phyloP scores from a whole-genome alignment of 1,284 basidiomycete species.

The Prillingera fragicola region DNA sequence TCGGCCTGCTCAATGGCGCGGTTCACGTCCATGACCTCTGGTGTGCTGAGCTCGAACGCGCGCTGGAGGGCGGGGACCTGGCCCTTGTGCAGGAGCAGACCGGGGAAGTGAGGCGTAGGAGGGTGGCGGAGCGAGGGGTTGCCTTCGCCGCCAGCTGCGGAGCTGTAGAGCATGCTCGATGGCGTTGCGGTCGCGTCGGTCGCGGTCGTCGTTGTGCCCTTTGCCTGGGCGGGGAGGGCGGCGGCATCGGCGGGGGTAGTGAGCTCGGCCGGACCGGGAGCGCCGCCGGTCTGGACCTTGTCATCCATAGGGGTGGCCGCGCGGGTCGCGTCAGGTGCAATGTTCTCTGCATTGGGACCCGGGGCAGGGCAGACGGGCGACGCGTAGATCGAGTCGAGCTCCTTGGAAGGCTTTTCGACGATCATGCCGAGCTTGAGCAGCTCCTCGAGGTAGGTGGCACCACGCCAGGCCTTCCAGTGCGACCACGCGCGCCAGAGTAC shows the following conservation, averaged over 20 bases:
- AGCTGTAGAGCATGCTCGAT: too few relatives aligned
- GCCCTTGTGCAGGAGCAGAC: conserved; percentile 24
- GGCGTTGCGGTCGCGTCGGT: too few relatives aligned
- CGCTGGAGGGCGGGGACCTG: conserved; percentile 39
- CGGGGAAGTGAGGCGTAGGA: conserved; percentile 4
- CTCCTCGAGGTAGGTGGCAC: conserved; percentile 39
- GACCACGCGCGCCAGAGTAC: conserved; percentile 51
- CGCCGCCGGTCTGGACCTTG: neutral
- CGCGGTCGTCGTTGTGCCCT: too few relatives aligned
- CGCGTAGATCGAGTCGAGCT: conserved; percentile 31
- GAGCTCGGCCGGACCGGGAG: too few relatives aligned
- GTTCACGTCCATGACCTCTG: conserved; percentile 46
- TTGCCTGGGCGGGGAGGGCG: neutral
- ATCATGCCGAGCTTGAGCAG: conserved; percentile 41
- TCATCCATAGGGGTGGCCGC: too few relatives aligned
- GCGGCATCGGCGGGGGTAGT: neutral
- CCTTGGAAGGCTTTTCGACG: conserved; percentile 26
- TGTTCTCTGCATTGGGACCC: conserved; percentile 14
- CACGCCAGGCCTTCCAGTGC: conserved; percentile 49
- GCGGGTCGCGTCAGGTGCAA: conserved; percentile 27
- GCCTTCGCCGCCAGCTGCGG: neutral
- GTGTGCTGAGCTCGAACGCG: conserved; percentile 39
- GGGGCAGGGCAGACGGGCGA: too few relatives aligned
- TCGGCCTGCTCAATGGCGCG: conserved; percentile 49
- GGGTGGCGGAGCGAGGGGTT: conserved; percentile 1